Evolutionary conservation across 2,329 filamentous ascomycete species (phyloP).

Genomic region (Aspergillus vadensis): DNA sequence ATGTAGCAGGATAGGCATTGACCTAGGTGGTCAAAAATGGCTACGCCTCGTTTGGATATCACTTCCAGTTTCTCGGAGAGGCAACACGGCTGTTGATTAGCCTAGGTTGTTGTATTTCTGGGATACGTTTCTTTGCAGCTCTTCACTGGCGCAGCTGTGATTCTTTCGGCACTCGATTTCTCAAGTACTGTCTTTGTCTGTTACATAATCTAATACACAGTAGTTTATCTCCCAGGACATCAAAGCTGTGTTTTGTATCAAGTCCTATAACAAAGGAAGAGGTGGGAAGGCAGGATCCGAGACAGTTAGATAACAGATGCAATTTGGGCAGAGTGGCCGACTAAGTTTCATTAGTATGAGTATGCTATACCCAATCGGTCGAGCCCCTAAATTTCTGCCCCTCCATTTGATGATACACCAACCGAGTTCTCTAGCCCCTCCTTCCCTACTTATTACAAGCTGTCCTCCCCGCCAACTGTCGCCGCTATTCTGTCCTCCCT

Average conservation of each 20-base stretch:
- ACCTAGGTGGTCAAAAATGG: neutral
- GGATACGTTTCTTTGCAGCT: neutral
- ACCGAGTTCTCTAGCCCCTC: slow-evolving; percentile 1
- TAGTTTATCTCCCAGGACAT: neutral
- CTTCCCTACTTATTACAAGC: neutral
- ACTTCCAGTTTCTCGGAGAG: neutral
- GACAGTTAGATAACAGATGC: too few relatives aligned
- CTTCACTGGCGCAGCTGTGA: neutral
- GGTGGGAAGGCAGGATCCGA: neutral
- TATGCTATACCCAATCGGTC: neutral
- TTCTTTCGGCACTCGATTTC: neutral
- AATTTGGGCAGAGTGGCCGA: neutral
- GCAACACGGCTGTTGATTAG: neutral
- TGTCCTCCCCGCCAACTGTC: slow-evolving; percentile 1
- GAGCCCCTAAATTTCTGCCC: slow-evolving; percentile 1
- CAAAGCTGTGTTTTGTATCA: neutral
- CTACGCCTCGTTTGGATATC: neutral
- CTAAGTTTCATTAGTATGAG: neutral
- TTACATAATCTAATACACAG: neutral
- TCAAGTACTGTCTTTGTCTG: neutral
- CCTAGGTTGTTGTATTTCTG: neutral
- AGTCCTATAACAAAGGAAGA: neutral
- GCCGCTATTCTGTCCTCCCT: neutral
- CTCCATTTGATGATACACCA: neutral
- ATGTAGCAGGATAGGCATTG: neutral